Conservation (phyloP, 768 basidiomycete species). For the Lentinula lateritia region DNA sequence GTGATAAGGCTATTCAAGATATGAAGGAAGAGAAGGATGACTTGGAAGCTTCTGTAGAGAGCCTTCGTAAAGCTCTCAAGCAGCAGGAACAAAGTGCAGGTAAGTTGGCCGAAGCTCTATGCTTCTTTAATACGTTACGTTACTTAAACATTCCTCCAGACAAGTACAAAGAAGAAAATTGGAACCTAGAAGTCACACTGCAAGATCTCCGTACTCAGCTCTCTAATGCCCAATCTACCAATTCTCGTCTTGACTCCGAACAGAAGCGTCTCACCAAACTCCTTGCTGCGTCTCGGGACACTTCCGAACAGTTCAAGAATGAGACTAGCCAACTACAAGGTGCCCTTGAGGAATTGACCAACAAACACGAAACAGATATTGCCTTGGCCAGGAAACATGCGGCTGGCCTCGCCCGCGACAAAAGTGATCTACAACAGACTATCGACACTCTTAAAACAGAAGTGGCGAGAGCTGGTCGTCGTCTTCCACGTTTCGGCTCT, state of each 20-base stretch:
- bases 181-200: conserved; percentile 93
- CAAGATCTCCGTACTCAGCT: conserved; percentile 80
- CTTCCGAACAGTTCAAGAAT: conserved; percentile 80
- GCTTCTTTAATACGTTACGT: conserved; percentile 1
- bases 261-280: conserved; percentile 74
- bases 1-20: conserved; percentile 89
- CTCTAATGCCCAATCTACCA: conserved; percentile 56
- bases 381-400: conserved; percentile 86
- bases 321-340: conserved; percentile 70
- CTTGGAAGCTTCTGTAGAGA: conserved; percentile 74
- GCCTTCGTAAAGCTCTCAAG: conserved; percentile 64
- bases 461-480: conserved; percentile 54
- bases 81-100: conserved; percentile 80
- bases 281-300: conserved; percentile 67
- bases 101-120: conserved; percentile 24
- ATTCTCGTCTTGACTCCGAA: conserved; percentile 73
- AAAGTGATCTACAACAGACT: conserved; percentile 80
- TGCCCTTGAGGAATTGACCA: conserved; percentile 67
- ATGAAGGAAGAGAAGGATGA: conserved; percentile 91
- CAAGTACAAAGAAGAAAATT: conserved; percentile 97
- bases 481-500: conserved; percentile 62
- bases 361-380: conserved; percentile 92
- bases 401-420: conserved; percentile 86
- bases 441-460: conserved; percentile 77
- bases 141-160: conserved; percentile 37